Percentiles rank a stretch among this genome's conserved stretches.
phyloP scores from a whole-genome alignment of 2,329 filamentous ascomycete genomes.

The Pseudocercospora musae region DNA sequence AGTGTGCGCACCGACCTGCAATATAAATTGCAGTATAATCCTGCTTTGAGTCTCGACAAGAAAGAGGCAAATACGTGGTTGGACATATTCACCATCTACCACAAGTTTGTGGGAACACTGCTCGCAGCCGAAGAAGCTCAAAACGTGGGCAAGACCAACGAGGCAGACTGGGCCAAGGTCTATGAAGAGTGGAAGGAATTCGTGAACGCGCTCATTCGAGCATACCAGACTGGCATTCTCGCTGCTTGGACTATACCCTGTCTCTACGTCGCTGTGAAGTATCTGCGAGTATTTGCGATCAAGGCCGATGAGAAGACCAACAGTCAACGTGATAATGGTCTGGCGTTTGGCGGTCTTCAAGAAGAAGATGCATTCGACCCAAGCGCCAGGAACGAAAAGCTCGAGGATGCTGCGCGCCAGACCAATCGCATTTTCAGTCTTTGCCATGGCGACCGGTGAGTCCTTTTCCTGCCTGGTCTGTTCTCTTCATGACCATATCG shows the following conservation, averaged over 20 bases:
- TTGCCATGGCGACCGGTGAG: conserved; percentile 83
- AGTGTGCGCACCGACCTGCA: conserved; percentile 68
- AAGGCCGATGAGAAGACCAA: conserved; percentile 72
- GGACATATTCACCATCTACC: conserved; percentile 79
- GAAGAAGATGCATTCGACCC: conserved; percentile 85
- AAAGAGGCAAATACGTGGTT: conserved; percentile 76
- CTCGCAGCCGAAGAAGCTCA: conserved; percentile 60
- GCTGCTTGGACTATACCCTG: conserved; percentile 91
- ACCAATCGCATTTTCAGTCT: conserved; percentile 90
- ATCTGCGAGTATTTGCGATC: conserved; percentile 83
- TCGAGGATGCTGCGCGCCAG: conserved; percentile 86
- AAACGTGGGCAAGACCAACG: conserved; percentile 40
- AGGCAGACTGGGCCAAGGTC: conserved; percentile 71
- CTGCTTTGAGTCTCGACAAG: conserved; percentile 40
- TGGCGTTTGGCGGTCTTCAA: conserved; percentile 53
- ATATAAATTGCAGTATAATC: conserved; percentile 64
- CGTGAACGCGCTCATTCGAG: conserved; percentile 70
- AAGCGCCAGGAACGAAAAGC: conserved; percentile 72
- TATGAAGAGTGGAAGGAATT: conserved; percentile 90
- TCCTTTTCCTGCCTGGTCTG: conserved; percentile 13
- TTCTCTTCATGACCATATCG: neutral
- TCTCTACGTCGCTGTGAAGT: conserved; percentile 82
- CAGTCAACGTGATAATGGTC: conserved; percentile 42
- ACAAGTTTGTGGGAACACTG: conserved; percentile 75
- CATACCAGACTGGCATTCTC: conserved; percentile 73